Evolutionary conservation across 192 early-diverging fungal genomes (phyloP), one percentile per base, ranked within the genome.

Genomic region (Umbelopsis sp.): DNA sequence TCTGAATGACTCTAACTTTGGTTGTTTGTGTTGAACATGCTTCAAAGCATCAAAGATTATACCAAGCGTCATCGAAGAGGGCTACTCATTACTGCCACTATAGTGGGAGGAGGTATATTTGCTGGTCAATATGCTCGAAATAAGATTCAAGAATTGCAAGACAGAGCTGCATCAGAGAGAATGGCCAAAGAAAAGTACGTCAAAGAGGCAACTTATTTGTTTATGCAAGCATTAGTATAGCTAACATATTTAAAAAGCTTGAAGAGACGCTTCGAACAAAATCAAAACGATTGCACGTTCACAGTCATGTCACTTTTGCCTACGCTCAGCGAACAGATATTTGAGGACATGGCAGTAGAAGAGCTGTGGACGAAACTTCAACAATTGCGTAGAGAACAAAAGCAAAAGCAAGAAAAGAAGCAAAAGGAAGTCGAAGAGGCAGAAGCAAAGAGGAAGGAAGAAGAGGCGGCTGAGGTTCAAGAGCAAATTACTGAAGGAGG

Each of bases 231-330:
- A 69, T 33, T 25, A 20, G 52, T 12, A 10, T 41, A 41, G 37
- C 27, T 66, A 48, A 30, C 16, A 68, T 23, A 55, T 5, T 16
- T 70, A 46, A 70, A 82, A 75, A 95, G 91, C 70, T 85, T 97
- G 66, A 92, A 90, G 53, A 82, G 92, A 61, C 88, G 97, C 16
- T 98, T 97, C 77, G 92, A 97, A 71, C 94, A 96, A 84, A 96
- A 96, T 80, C 94, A 94, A 73, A 87, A 90, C 55, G 97, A 99
- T 82, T 96, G 95, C 77, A 78, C 87, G 21, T 95, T 94, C 66
- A 91, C 91, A 5, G 90, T 96, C n/a, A 77, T 90, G 69, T 88
- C 91, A 37, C 84, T 96, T 44, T 76, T 97, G 49, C 94, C 95
- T 0, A 90, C 90, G 25, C 77, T 97, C 44, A 86, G 86, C 64